Evolutionary conservation across 768 basidiomycete species (phyloP).

Genomic region (Nidula microcarpa): DNA sequence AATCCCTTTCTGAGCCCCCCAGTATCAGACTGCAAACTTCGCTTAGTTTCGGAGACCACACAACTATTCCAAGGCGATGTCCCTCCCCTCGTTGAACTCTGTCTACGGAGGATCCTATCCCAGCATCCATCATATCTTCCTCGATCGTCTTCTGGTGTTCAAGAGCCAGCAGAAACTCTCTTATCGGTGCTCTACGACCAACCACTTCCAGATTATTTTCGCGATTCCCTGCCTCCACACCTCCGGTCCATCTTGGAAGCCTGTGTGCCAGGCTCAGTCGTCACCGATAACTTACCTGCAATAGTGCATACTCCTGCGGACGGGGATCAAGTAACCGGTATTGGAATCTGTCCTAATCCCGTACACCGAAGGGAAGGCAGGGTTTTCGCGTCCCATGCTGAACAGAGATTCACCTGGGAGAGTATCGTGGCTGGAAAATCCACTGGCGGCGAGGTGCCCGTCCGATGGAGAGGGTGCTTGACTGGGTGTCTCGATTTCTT

Average conservation of each 20-base stretch:
- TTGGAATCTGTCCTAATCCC: constrained; percentile 49
- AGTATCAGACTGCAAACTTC: background rate
- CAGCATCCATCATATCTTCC: constrained; percentile 6
- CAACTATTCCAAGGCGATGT: constrained; percentile 12
- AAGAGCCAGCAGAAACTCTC: constrained; percentile 16
- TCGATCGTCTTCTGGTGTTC: constrained; percentile 2
- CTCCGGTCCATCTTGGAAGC: constrained; percentile 27
- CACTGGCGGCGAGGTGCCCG: constrained; percentile 53
- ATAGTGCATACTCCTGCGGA: constrained; percentile 1
- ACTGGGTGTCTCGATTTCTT: constrained; percentile 62
- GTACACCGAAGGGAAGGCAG: constrained; percentile 24
- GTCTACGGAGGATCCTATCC: constrained; percentile 29
- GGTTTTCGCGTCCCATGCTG: constrained; percentile 53
- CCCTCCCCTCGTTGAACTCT: constrained; percentile 29
- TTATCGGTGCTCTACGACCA: constrained; percentile 28
- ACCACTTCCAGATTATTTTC: constrained; percentile 22
- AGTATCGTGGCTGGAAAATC: constrained; percentile 42
- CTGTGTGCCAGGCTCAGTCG: constrained; percentile 37
- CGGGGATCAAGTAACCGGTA: constrained; percentile 26
- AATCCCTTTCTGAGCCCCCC: constrained; percentile 53
- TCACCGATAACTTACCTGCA: constrained; percentile 8
- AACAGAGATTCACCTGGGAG: constrained; percentile 70
- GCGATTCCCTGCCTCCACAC: constrained; percentile 9
- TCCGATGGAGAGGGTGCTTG: constrained; percentile 70
- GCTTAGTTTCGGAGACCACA: constrained; percentile 21